Percentiles rank a stretch among this genome's conserved stretches.
These are phyloP conservation scores for Candida labiduridarum DNA, from an alignment of 1,139 yeast species.

Conservation along the genomic window DNA sequence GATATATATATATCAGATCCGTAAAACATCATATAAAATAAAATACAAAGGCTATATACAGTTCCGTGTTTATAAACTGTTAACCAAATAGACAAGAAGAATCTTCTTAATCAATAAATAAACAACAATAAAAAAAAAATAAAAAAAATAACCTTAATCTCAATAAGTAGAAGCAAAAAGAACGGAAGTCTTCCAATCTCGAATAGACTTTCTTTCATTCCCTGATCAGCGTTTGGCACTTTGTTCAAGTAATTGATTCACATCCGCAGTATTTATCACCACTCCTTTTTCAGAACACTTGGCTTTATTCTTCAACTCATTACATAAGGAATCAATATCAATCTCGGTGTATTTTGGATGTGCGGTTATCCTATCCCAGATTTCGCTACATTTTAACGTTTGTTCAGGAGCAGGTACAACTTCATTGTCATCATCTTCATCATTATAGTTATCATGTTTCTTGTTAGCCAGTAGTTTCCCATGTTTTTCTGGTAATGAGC, in stretches of 20 bases:
- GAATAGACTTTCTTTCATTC: background rate
- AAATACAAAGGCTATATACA: constrained; percentile 1
- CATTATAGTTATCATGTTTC: constrained; percentile 1
- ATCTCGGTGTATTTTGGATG: constrained; percentile 93
- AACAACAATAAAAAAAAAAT: background rate
- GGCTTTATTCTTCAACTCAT: constrained; percentile 88
- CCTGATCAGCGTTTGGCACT: constrained; percentile 22
- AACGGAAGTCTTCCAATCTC: background rate
- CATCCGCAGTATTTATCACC: constrained; percentile 78
- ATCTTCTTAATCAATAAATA: background rate
- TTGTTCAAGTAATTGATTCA: constrained; percentile 60
- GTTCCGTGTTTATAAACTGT: background rate
- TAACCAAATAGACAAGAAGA: background rate
- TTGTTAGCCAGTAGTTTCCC: constrained; percentile 15
- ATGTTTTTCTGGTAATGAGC: constrained; percentile 18
- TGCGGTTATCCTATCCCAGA: constrained; percentile 93
- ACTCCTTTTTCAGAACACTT: constrained; percentile 93
- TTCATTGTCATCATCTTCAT: constrained; percentile 26
- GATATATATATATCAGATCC: background rate
- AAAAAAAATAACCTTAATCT: background rate
- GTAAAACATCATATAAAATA: constrained; percentile 1
- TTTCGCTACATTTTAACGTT: constrained; percentile 70
- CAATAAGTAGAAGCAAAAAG: background rate
- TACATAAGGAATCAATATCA: constrained; percentile 91
- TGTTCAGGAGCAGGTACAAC: constrained; percentile 42